phyloP scores from a whole-genome alignment of 2,329 filamentous ascomycete genomes.

The Aspergillus phoenicis region DNA sequence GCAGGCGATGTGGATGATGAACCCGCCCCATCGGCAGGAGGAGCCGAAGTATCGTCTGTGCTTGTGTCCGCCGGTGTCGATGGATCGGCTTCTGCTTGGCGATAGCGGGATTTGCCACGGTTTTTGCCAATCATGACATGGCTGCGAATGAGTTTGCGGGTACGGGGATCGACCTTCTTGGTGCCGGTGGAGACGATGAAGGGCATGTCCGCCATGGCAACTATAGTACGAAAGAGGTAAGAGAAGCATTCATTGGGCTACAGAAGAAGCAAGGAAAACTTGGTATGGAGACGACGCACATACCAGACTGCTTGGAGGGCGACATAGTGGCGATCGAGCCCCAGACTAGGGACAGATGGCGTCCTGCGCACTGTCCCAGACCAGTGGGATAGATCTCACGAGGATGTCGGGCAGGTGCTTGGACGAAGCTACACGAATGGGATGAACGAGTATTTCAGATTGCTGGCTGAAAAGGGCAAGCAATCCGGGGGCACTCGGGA shows the following conservation, averaged over 20 bases:
- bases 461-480: not conserved
- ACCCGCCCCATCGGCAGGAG: not conserved
- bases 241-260: not conserved
- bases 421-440: not conserved
- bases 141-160: constrained; percentile 43
- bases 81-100: not conserved
- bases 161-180: constrained; percentile 31
- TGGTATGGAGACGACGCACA: not conserved
- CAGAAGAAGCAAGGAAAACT: too few species aligned
- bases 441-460: not conserved
- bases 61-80: not conserved
- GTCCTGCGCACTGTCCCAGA: not conserved
- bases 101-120: constrained; percentile 28
- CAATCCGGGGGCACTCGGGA: not conserved
- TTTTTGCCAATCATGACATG: constrained; percentile 52
- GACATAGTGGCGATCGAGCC: not conserved
- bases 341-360: not conserved
- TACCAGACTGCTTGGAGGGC: not conserved
- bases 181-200: constrained; percentile 6
- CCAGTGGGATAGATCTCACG: not conserved
- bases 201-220: not conserved
- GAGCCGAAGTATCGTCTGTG: not conserved
- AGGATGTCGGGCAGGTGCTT: not conserved
- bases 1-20: constrained; percentile 5
- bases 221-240: not conserved